phyloP scores from a whole-genome alignment of 78 protist species.

The Speleostelium caveatum region DNA sequence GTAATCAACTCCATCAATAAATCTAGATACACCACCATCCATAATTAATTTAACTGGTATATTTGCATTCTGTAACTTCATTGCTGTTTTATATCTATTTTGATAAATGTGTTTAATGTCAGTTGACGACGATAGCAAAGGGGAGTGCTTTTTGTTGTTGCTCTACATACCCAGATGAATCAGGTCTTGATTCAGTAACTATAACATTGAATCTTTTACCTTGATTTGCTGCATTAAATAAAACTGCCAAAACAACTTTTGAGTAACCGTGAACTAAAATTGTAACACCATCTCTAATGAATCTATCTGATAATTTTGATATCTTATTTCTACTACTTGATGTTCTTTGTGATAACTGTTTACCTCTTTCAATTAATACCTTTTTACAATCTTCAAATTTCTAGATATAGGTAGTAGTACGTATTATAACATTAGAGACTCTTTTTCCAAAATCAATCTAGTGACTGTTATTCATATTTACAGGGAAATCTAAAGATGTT shows the following conservation, averaged over 20 bases:
- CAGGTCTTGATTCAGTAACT: conserved; percentile 89
- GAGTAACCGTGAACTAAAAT: conserved; percentile 90
- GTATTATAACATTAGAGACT: background rate
- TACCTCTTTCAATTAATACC: conserved; percentile 84
- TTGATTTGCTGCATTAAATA: conserved; percentile 57
- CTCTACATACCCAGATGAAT: conserved; percentile 61
- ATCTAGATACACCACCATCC: conserved; percentile 92
- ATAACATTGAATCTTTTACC: conserved; percentile 83
- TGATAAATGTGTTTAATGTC: background rate
- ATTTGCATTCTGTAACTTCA: conserved; percentile 60
- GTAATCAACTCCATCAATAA: conserved; percentile 87
- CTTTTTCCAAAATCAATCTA: background rate
- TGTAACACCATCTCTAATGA: conserved; percentile 88
- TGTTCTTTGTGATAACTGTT: conserved; percentile 52
- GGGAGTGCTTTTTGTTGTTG: too few relatives aligned
- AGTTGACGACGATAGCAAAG: too few relatives aligned
- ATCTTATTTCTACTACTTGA: conserved; percentile 60
- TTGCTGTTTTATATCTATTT: conserved; percentile 67
- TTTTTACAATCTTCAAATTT: conserved; percentile 79
- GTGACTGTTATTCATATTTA: conserved; percentile 1
- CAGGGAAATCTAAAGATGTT: conserved; percentile 78
- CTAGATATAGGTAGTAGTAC: conserved; percentile 15
- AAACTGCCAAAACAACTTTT: conserved; percentile 83
- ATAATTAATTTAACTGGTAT: conserved; percentile 92
- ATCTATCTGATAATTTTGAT: conserved; percentile 80